phyloP scores from a whole-genome alignment of 2,329 filamentous ascomycete genomes.

The Trichophyton equinum region DNA sequence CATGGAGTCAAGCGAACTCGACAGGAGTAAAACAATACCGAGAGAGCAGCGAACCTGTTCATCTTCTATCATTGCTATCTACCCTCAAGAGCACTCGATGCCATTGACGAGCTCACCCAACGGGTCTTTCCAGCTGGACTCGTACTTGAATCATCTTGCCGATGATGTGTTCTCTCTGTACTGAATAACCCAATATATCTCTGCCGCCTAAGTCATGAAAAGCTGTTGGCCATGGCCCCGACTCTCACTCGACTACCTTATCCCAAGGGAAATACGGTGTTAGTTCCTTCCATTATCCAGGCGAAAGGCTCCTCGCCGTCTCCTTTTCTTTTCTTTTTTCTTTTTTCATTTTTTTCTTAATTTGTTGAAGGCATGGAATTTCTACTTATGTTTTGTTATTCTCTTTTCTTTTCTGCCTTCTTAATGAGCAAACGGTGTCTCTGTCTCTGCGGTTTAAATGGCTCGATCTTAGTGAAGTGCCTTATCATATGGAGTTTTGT shows the following conservation, averaged over 20 bases:
- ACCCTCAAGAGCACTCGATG: not conserved
- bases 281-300: not conserved
- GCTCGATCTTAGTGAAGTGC: not conserved
- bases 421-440: constrained; percentile 1
- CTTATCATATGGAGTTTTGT: not conserved
- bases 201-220: not conserved
- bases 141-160: not conserved
- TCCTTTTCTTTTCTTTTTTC: not conserved
- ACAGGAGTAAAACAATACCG: constrained; percentile 43
- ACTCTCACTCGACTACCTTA: not conserved
- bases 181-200: not conserved
- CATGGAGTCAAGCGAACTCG: constrained; percentile 69
- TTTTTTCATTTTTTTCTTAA: not conserved
- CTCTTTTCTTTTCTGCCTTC: not conserved
- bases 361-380: not conserved
- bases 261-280: not conserved
- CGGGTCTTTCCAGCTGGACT: not conserved
- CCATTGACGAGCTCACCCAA: not conserved
- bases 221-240: not conserved
- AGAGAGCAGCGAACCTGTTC: not conserved
- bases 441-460: not conserved
- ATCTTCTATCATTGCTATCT: not conserved
- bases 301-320: not conserved
- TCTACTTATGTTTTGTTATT: not conserved
- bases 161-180: not conserved